phyloP scores from a whole-genome alignment of 768 basidiomycete species.

The Ramaria rubella region DNA sequence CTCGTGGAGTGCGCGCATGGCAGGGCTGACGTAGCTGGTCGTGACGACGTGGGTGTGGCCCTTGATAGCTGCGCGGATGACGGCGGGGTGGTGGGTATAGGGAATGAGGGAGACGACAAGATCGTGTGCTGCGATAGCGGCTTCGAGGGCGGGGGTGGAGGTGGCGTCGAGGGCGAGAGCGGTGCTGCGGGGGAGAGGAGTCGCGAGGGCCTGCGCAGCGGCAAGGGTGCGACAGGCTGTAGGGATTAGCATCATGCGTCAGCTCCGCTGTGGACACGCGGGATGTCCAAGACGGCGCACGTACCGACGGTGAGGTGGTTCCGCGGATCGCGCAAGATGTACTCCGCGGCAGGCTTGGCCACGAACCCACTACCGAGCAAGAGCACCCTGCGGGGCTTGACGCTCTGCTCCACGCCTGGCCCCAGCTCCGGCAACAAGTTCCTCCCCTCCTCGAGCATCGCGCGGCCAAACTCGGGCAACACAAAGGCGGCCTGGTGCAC shows the following conservation, averaged over 20 bases:
- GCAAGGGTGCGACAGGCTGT: slow-evolving; percentile 83
- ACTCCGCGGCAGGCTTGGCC: slow-evolving; percentile 93
- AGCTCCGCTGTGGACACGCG: not conserved
- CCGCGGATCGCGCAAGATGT: slow-evolving; percentile 71
- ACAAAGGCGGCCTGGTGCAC: slow-evolving; percentile 81
- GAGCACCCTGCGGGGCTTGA: slow-evolving; percentile 51
- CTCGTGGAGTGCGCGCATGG: slow-evolving; percentile 80
- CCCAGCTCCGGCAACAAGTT: slow-evolving; percentile 74
- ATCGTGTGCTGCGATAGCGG: slow-evolving; percentile 77
- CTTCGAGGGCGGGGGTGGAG: slow-evolving; percentile 64
- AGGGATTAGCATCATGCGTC: not conserved
- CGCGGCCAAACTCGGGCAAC: slow-evolving; percentile 87
- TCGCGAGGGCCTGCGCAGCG: slow-evolving; percentile 62
- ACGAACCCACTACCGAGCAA: slow-evolving; percentile 95
- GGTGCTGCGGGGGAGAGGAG: slow-evolving; percentile 60
- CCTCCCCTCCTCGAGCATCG: slow-evolving; percentile 64
- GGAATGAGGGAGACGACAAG: slow-evolving; percentile 96
- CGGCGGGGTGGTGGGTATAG: slow-evolving; percentile 81
- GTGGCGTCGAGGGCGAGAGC: slow-evolving; percentile 78
- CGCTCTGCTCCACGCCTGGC: slow-evolving; percentile 42
- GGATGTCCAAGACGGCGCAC: slow-evolving; percentile 15
- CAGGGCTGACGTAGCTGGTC: slow-evolving; percentile 89
- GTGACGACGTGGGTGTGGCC: slow-evolving; percentile 91
- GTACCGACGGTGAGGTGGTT: slow-evolving; percentile 68
- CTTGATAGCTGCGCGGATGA: slow-evolving; percentile 89